phyloP scores from a whole-genome alignment of 164 flowering plant species.

The Berberis vulgaris region DNA sequence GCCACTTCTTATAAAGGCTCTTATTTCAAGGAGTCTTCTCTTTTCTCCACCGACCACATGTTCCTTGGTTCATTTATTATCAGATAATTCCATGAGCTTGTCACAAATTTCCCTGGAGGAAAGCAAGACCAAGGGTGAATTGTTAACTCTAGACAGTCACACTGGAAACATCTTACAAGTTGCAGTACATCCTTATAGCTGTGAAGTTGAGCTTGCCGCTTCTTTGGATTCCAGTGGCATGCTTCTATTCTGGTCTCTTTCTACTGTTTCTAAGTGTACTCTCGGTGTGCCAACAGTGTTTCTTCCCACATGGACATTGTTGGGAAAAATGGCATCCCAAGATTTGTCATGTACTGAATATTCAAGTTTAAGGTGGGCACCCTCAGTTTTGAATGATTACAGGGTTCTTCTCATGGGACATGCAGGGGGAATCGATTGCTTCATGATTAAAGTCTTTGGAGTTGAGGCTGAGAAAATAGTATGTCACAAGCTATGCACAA shows the following conservation, averaged over 20 bases:
- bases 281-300: slow-evolving; percentile 32
- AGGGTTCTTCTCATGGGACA: slow-evolving; percentile 64
- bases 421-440: slow-evolving; percentile 63
- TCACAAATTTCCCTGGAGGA: slow-evolving; percentile 28
- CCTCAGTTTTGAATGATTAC: slow-evolving; percentile 39
- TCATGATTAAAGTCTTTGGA: slow-evolving; percentile 32
- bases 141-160: slow-evolving; percentile 59
- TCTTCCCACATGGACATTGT: slow-evolving; percentile 48
- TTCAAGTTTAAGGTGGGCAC: slow-evolving; percentile 80
- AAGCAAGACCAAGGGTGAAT: slow-evolving; percentile 19
- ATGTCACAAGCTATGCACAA: slow-evolving; percentile 57
- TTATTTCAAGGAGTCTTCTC: slow-evolving; percentile 38
- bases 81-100: slow-evolving; percentile 58
- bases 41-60: slow-evolving; percentile 60
- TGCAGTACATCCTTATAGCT: slow-evolving; percentile 52
- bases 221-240: slow-evolving; percentile 80
- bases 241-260: slow-evolving; percentile 69
- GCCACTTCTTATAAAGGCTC: slow-evolving; percentile 37
- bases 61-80: slow-evolving; percentile 55
- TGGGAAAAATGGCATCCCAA: slow-evolving; percentile 31
- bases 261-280: slow-evolving; percentile 32
- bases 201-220: slow-evolving; percentile 54
- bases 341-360: slow-evolving; percentile 27
- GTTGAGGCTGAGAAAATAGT: slow-evolving; percentile 24
- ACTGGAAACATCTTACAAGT: slow-evolving; percentile 56